Percentiles rank a stretch among this genome's conserved stretches.
Evolutionary conservation across 2,329 filamentous ascomycete species (phyloP).

Genomic region (Fusarium sp.): DNA sequence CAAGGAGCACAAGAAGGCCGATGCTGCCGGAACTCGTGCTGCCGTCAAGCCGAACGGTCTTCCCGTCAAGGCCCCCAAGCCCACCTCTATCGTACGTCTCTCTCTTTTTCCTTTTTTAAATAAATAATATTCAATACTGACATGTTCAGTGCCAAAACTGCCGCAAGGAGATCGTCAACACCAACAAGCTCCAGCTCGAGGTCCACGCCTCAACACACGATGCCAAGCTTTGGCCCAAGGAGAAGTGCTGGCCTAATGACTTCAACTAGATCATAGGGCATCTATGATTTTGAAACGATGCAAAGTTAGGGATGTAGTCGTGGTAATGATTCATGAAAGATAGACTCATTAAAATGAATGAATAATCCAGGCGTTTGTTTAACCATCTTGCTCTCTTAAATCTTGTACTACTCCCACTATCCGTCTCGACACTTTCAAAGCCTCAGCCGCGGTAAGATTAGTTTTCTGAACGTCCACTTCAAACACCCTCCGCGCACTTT

Average conservation of each 20-base stretch:
- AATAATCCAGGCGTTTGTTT: constrained; percentile 15
- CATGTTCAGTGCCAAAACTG: constrained; percentile 62
- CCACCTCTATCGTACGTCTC: constrained; percentile 45
- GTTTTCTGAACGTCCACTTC: constrained; percentile 7
- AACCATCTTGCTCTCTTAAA: background rate
- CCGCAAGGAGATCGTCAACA: constrained; percentile 65
- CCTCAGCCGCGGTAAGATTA: background rate
- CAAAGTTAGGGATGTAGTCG: background rate
- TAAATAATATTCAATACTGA: background rate
- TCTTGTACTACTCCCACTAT: background rate
- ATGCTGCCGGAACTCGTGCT: constrained; percentile 66
- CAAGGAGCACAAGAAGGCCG: constrained; percentile 68
- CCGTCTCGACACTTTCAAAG: background rate
- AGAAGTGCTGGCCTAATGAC: constrained; percentile 70
- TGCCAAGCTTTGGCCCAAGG: constrained; percentile 65
- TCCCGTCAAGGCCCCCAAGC: constrained; percentile 67
- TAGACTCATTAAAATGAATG: constrained; percentile 12
- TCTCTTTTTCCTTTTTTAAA: background rate
- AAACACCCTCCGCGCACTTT: constrained; percentile 12
- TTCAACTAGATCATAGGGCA: constrained; percentile 47
- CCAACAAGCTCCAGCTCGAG: constrained; percentile 64
- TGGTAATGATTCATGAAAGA: constrained; percentile 31
- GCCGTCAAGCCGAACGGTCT: constrained; percentile 68
- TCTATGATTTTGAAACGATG: no score
- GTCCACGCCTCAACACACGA: constrained; percentile 67